phyloP scores from a whole-genome alignment of 2,329 filamentous ascomycete species.

The Purpureocillium takamizusanense region DNA sequence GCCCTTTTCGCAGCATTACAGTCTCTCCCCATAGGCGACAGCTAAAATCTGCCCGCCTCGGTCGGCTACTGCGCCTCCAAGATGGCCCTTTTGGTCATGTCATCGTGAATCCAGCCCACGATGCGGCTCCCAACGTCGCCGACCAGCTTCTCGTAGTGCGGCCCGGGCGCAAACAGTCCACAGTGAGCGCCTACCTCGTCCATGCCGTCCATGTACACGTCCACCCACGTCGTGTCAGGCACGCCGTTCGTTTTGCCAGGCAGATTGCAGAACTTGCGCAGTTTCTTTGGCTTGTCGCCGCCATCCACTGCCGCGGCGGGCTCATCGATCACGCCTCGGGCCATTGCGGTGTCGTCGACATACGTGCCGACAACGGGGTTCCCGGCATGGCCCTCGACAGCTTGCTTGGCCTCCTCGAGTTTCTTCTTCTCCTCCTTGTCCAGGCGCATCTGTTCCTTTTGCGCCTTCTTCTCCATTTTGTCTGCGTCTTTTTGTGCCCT shows the following conservation, averaged over 20 bases:
- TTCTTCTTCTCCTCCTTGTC: slow-evolving; percentile 19
- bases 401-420: slow-evolving; percentile 18
- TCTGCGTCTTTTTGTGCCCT: slow-evolving; percentile 32
- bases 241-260: slow-evolving; percentile 46
- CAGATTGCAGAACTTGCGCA: slow-evolving; percentile 72
- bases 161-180: slow-evolving; percentile 65
- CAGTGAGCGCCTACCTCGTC: slow-evolving; percentile 84
- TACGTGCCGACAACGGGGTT: too few species aligned
- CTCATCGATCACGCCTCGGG: too few species aligned
- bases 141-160: slow-evolving; percentile 69
- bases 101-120: slow-evolving; percentile 60
- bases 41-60: too few species aligned
- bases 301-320: too few species aligned
- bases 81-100: slow-evolving; percentile 35
- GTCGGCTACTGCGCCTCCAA: slow-evolving; percentile 14
- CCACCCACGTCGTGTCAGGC: slow-evolving; percentile 64
- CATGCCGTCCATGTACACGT: slow-evolving; percentile 71
- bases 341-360: background rate
- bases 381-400: slow-evolving; percentile 3
- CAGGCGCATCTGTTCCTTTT: slow-evolving; percentile 25
- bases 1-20: too few species aligned
- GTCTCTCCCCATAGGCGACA: too few species aligned
- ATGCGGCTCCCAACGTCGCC: slow-evolving; percentile 62
- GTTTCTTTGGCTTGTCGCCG: slow-evolving; percentile 33
- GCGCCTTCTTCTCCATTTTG: slow-evolving; percentile 29